Base-by-base conservation (phyloP, 148 eudicot genomes). In the Fallopia convolvulus region DNA sequence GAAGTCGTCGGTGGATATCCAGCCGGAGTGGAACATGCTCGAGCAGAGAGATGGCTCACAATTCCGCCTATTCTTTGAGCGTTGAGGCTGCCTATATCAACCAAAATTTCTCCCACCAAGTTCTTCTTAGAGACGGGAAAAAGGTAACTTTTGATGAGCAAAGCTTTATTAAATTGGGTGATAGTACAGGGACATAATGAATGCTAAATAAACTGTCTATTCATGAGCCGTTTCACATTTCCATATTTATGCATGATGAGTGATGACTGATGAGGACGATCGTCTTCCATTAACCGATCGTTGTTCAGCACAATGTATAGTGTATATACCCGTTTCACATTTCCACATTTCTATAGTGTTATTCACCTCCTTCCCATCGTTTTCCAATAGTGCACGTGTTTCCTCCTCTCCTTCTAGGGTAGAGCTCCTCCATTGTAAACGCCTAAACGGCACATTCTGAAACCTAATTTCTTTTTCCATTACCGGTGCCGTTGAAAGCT, bases 11-110 rank as follows among this genome's bases (percentile, higher is more conserved):
- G 99, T 94, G 2, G 99, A 94, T 55, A 94, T 94, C 7, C 99
- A 92, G 84, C 99, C 99, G 0, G 98, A 94, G 49, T 94, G 99
- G 99, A 94, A 94, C 55, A 90, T 94, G 96, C 92, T 94, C 14
- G 99, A 94, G 46, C 99, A 94, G 80, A 92, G n/a, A n/a, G n/a
- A n/a, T n/a, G n/a, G n/a, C n/a, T n/a, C n/a, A n/a, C 0, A 94
- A 94, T 23, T 92, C 97, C 0, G 95, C 95, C 0, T 83, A 94
- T 81, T 87, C 93, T 0, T 77, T 94, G 81, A 81, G 91, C 20
- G 93, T 94, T 17, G 99, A 94, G 61, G 99, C 99, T 13, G 96
- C 97, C 12, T 92, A 88, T 76, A 89, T 94, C 26, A 94, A 94
- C 61, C 97, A 94, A 91, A 90, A 94, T 63, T 94, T 94, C 61